Conservation (phyloP, 176 grass and related monocot species). For the Musa beccarii region DNA sequence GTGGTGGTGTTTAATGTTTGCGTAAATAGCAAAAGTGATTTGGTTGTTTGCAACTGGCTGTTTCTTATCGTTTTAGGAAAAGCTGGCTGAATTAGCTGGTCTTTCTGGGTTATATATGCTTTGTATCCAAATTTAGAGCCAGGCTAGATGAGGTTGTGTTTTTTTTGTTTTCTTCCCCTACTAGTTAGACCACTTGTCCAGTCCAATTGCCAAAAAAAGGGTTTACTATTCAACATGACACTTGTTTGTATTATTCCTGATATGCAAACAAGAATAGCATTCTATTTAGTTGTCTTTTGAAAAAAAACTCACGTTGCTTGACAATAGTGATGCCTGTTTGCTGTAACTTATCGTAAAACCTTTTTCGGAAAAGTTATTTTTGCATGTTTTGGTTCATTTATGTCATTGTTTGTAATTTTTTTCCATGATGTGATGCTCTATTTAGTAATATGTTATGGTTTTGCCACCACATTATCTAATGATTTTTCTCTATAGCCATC, state of each 20-base stretch:
- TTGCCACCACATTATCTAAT: not conserved
- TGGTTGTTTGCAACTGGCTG: too few relatives aligned
- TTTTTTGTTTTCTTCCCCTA: too few relatives aligned
- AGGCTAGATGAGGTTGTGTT: too few relatives aligned
- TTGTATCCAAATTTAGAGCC: too few relatives aligned
- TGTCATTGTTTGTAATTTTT: not conserved
- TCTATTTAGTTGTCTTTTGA: too few relatives aligned
- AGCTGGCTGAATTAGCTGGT: not conserved
- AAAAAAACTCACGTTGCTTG: constrained; percentile 50
- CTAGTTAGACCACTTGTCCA: too few relatives aligned
- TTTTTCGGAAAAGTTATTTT: too few relatives aligned
- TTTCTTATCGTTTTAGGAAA: not conserved
- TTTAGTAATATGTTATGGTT: not conserved
- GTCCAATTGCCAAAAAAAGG: too few relatives aligned
- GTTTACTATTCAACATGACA: not conserved
- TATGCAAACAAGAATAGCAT: too few relatives aligned
- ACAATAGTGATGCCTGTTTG: constrained; percentile 51
- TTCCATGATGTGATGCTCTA: not conserved
- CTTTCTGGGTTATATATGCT: not conserved
- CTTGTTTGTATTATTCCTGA: not conserved
- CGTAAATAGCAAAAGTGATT: not conserved
- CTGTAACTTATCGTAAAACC: too few relatives aligned
- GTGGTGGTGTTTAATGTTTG: not conserved
- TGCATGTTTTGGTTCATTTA: not conserved
- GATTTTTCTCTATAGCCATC: not conserved